Evolutionary conservation across 1,284 basidiomycete genomes (phyloP), one percentile per base, ranked within the genome.

Genomic region (Ganoderma resinaceum): DNA sequence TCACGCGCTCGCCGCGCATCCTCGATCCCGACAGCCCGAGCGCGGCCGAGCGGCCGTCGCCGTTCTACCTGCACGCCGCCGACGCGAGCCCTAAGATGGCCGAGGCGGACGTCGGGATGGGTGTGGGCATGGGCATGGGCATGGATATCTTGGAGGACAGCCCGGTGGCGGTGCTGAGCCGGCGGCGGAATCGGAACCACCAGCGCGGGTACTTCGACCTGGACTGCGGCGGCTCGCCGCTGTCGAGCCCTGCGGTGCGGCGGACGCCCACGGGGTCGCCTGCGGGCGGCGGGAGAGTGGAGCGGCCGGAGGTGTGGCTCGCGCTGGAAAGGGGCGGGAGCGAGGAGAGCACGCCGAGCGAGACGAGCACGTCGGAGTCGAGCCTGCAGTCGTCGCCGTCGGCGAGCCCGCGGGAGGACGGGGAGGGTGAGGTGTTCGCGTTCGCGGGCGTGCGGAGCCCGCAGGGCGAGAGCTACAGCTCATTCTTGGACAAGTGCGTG

Each of bases 401-500:
- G 11, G 68, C 62, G 12, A 74, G 73, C 57, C 73, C 72, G 20
- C 46, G 66, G 20, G 76, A 75, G 16, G 67, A 64, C 6, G 74
- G 74, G 16, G 67, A 66, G 8, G 29, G 63, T n/a, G n/a, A n/a
- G 60, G n/a, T 62, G 52, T 62, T 72, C 26, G 61, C 49, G 18
- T 67, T 62, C 23, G 64, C 63, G 35, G 64, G 62, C 38, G 35
- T 59, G 60, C 57, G 42, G 42, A 75, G 74, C 52, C 74, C 74
- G 49, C 71, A 69, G 55, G 73, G 73, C 65, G 73, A 71, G 43
- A 81, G 82, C 72, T 93, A 93, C 75, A 83, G 82, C 68, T 84
- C 87, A 67, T 88, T 93, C 72, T 76, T 93, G 70, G 86, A 86
- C 77, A 87, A 83, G 91, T 92, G 72, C 70, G 89, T 83, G 33